Base-by-base conservation (phyloP, 371 early-diverging fungal species). In the Mucor plumbeus region DNA sequence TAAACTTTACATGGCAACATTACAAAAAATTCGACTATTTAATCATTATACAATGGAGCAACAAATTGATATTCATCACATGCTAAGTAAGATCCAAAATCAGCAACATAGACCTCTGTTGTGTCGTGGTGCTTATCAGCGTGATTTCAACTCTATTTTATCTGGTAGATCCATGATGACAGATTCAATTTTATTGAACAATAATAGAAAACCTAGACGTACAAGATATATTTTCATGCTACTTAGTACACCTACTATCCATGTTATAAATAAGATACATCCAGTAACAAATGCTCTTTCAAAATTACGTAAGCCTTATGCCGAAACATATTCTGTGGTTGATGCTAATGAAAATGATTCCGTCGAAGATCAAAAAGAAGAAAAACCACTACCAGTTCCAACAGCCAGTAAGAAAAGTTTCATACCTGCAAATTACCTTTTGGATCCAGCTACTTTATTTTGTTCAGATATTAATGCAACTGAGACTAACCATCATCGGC, bases 151-250 rank as follows among this genome's bases (percentile, higher is more conserved):
- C 11, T 63, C 63, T 31, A 5, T 63, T 19, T 10, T 63, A 9
- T 41, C 68, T 39, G 50, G 40, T 15, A 33, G 36, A 47, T 35
- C 9, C 17, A 36, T 57, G 26, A 50, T 50, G 21, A 31, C 53
- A 53, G 64, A 64, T 6, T 55, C 64, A 6, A 43, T 43, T n/a
- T 7, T 61, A 38, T 39, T 43, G 26, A 59, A 59, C 38, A 47
- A 36, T 26, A 68, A 54, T 43, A 62, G 67, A 35, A 67, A 67
- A 3, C 64, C 62, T 4, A 38, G 64, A 39, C 36, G 70, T 8
- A 67, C 66, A 3, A 56, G 76, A 1, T 76, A 76, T 21, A 60
- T 76, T 8, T 64, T 66, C 54, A 76, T 76, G 76, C 36, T 76
- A 7, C 57, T 76, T 10, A 68, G 65, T 40, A 71, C 70, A 35